phyloP scores from a whole-genome alignment of 306 rosid genomes.

The Quercus parvula region DNA sequence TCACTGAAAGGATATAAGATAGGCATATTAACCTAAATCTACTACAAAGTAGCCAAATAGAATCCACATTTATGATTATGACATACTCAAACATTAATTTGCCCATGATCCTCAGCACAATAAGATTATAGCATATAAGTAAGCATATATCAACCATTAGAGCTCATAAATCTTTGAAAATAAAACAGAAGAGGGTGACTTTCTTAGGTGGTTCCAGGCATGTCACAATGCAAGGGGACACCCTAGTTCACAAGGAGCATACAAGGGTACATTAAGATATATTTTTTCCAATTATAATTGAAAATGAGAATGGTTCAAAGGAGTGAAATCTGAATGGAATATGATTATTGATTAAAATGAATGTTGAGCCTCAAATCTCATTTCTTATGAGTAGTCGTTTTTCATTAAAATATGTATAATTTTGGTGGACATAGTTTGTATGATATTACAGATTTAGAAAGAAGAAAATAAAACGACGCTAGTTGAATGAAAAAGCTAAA shows the following conservation, averaged over 20 bases:
- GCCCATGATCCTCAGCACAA: slow-evolving; percentile 10
- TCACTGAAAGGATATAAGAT: slow-evolving; percentile 3
- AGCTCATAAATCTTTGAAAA: background rate
- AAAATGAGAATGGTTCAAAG: background rate
- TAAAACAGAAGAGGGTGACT: background rate
- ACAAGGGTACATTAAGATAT: background rate
- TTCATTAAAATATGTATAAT: background rate
- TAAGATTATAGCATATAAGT: background rate
- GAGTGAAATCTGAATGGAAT: background rate
- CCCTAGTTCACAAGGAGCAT: no score
- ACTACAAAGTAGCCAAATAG: background rate
- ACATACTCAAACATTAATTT: slow-evolving; percentile 18
- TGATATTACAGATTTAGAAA: no score
- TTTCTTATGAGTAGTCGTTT: background rate
- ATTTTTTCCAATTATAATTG: background rate
- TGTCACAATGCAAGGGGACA: no score
- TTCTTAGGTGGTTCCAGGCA: no score
- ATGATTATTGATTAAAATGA: background rate
- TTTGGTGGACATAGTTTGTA: background rate
- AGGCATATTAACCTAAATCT: slow-evolving; percentile 11
- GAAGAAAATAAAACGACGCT: background rate
- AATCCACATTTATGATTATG: slow-evolving; percentile 2
- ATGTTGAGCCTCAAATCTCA: background rate
- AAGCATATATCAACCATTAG: slow-evolving; percentile 6
- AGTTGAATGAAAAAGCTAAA: slow-evolving; percentile 3